Evolutionary conservation across 2,329 filamentous ascomycete species (phyloP).

Genomic region (Teratosphaeria destructans): DNA sequence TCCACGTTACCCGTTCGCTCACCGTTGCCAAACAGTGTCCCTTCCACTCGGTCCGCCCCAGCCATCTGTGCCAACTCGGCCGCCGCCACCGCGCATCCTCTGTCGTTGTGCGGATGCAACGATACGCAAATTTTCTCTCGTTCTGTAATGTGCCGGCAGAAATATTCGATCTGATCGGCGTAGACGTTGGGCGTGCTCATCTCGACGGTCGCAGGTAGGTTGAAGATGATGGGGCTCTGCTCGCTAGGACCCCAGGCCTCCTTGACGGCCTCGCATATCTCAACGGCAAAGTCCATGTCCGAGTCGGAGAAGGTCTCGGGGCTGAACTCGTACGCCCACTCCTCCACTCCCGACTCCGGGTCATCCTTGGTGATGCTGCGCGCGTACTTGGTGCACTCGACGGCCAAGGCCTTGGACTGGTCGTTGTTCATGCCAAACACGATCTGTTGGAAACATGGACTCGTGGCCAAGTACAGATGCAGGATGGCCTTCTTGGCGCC

Average conservation of each 20-base stretch:
- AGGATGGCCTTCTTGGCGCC: slow-evolving; percentile 90
- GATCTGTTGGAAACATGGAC: slow-evolving; percentile 85
- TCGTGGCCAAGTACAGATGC: slow-evolving; percentile 92
- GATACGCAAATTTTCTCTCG: slow-evolving; percentile 81
- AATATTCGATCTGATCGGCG: slow-evolving; percentile 93
- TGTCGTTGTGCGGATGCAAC: slow-evolving; percentile 89
- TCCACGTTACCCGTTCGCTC: slow-evolving; percentile 95
- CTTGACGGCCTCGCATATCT: slow-evolving; percentile 88
- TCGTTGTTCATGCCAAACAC: slow-evolving; percentile 83
- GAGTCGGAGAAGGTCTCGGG: slow-evolving; percentile 89
- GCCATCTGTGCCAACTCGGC: slow-evolving; percentile 94
- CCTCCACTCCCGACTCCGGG: slow-evolving; percentile 44
- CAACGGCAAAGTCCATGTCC: slow-evolving; percentile 67
- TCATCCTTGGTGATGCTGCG: slow-evolving; percentile 80
- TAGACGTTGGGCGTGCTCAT: slow-evolving; percentile 91
- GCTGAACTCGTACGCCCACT: slow-evolving; percentile 75
- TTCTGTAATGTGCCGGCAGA: slow-evolving; percentile 75
- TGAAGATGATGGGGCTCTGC: slow-evolving; percentile 84
- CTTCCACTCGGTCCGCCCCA: slow-evolving; percentile 86
- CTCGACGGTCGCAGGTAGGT: slow-evolving; percentile 91
- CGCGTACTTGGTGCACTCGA: slow-evolving; percentile 76
- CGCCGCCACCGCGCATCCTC: slow-evolving; percentile 79
- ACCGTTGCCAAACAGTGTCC: slow-evolving; percentile 87
- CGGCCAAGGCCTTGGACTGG: slow-evolving; percentile 69
- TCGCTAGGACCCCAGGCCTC: slow-evolving; percentile 76